A percentile compares a stretch with the other conserved stretches of the same genome.
These are phyloP conservation scores for Pyrenophora teres DNA, from an alignment of 2,329 filamentous ascomycete genomes.

Conservation along the genomic window DNA sequence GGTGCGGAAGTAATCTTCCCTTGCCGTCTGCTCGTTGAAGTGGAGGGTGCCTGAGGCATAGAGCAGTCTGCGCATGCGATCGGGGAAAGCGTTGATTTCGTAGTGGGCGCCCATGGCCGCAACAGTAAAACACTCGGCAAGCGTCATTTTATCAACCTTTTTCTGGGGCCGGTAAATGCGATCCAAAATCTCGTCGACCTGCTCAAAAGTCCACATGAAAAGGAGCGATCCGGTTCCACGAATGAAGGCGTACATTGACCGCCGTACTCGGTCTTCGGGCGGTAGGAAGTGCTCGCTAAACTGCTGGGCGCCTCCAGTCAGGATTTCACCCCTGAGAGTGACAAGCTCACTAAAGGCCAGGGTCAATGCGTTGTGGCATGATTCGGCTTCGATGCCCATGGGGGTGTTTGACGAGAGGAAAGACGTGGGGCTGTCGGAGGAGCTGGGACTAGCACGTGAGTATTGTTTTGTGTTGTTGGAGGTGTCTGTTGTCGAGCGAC, in stretches of 20 bases:
- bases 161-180: conserved; percentile 39
- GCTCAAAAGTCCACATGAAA: conserved; percentile 42
- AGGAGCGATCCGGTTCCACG: conserved; percentile 44
- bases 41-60: conserved; percentile 43
- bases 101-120: conserved; percentile 47
- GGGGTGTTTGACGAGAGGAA: conserved; percentile 28
- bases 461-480: conserved; percentile 30
- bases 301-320: conserved; percentile 26
- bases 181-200: conserved; percentile 42
- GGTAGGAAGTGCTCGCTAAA: conserved; percentile 39
- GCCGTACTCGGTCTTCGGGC: conserved; percentile 32
- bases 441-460: conserved; percentile 36
- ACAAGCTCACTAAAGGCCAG: conserved; percentile 44
- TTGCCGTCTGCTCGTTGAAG: conserved; percentile 40
- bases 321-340: conserved; percentile 38
- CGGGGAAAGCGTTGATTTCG: conserved; percentile 43
- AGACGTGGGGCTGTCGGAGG: conserved; percentile 36
- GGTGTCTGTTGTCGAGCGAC: conserved; percentile 28
- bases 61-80: conserved; percentile 34
- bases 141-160: conserved; percentile 37
- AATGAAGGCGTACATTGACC: conserved; percentile 44
- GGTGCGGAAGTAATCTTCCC: conserved; percentile 38
- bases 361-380: conserved; percentile 43
- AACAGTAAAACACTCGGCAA: conserved; percentile 44
- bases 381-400: conserved; percentile 29